Conservation (phyloP, 2,329 filamentous ascomycete genomes). For the Cercospora zeina region DNA sequence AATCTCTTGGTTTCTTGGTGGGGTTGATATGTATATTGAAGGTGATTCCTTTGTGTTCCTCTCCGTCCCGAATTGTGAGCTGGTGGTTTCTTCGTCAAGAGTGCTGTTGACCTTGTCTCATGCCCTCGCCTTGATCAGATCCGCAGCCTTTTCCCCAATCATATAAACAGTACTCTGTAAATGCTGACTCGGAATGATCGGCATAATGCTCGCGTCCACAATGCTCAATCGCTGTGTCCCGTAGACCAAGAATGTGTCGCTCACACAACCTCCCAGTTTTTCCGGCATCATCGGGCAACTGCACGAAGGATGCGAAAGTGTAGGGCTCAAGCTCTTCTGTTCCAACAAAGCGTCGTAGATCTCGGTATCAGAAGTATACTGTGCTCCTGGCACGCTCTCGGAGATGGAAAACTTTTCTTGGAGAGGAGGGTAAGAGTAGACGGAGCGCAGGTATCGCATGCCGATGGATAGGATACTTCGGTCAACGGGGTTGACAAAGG, state of each 20-base stretch:
- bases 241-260: constrained; percentile 34
- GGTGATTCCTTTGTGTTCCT: not conserved
- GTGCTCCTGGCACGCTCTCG: constrained; percentile 3
- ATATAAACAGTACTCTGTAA: constrained; percentile 37
- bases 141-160: constrained; percentile 36
- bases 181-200: constrained; percentile 36
- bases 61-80: not conserved
- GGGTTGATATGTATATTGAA: not conserved
- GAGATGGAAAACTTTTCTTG: constrained; percentile 17
- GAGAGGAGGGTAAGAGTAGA: constrained; percentile 16
- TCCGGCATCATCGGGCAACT: constrained; percentile 43
- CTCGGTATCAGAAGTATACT: constrained; percentile 19
- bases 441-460: not conserved
- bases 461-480: constrained; percentile 13
- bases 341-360: constrained; percentile 21
- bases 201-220: constrained; percentile 36
- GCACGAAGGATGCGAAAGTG: constrained; percentile 31
- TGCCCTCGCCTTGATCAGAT: constrained; percentile 28
- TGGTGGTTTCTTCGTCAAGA: not conserved
- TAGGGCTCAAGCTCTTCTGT: constrained; percentile 14
- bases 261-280: constrained; percentile 29
- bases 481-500: constrained; percentile 28
- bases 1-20: not conserved
- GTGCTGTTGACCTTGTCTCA: not conserved
- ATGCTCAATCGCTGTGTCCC: constrained; percentile 33